Base-by-base conservation (phyloP, 768 basidiomycete genomes). In the Sporobolomyces phaffii region DNA sequence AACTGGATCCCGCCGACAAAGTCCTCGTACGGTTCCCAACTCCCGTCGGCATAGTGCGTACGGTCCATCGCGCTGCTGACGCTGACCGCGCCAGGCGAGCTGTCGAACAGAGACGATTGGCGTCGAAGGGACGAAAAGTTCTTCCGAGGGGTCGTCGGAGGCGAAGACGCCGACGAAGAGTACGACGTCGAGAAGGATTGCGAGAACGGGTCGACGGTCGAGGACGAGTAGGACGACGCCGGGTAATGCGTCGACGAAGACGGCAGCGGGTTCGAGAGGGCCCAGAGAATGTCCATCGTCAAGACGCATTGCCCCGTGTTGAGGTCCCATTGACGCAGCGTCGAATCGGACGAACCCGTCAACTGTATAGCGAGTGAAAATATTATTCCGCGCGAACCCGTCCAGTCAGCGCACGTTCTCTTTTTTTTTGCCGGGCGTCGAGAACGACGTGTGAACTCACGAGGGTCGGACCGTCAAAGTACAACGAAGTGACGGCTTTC, bases 221-320 rank as follows among this genome's bases (percentile, higher is more conserved):
- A 59, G 62, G 44, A 67, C 17, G 64, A 62, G 56, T 68, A 68
- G 33, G 61, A 62, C 20, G 66, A 68, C 7, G 66, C 66, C 5
- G 64, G 56, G 44, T 65, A 64, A 13, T 60, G 65, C 28, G 70
- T 57, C 24, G 68, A 64, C 20, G 54, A 57, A 29, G 56, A 17
- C 3, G 77, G 73, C 9, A 86, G 82, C 4, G 91, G 86, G 78
- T 98, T 94, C 14, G 91, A 91, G 72, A 98, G 94, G 3, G 94
- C 96, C 96, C 96, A 99, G 29, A 99, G 85, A 70, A 99, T 96
- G 78, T 99, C 96, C 96, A 99, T 99, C 28, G 94, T 94, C 81
- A 96, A 87, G 50, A 98, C 87, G 78, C 96, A 99, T 81, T 98
- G 96, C 10, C 94, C 96, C 0, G 96, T 98, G 24, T 84, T 85